Evolutionary conservation across 179 eudicot species (phyloP), one percentile per base, ranked within the genome.

Genomic region (Dionaea muscipula): DNA sequence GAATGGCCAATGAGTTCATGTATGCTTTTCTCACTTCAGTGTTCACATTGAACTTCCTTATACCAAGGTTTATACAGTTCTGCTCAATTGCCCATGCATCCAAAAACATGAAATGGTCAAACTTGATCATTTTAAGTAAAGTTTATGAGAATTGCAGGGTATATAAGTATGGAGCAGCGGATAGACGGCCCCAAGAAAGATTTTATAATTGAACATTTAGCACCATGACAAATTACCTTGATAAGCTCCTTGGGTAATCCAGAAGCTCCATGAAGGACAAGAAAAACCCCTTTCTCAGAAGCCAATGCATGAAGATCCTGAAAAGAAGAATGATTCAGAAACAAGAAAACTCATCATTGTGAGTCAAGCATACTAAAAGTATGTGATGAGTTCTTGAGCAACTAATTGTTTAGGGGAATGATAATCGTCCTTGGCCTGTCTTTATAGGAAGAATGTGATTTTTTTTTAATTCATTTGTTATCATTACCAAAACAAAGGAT

Each of bases 241-340:
- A 91, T 51, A 28, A 84, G 81, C 63, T 84, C 81, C 71, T 68
- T 52, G 40, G 84, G 74, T 65, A 91, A 59, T 68, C 98, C 98
- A 58, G 98, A 91, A 64, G 98, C 98, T 26, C 98, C 98, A 58
- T 91, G 98, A 49, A 91, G 94, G 62, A 91, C 98, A 23, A 91
- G 79, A 68, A 74, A 64, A 52, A 91, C 86, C 55, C 83, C 80
- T 58, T 79, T 84, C 61, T 78, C 65, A 46, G 88, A 81, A 45
- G 84, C 60, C 76, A 87, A 57, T 14, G 53, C 74, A 53, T 76
- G 74, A 18, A 91, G 70, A 62, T 80, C 84, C 98, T 91, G 84
- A 22, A 19, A 28, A n/a, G 3, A 4, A 39, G 17, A 39, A 39
- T 39, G 17, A 39, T 3, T 12, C 43, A 39, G 3, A 39, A 12